Conservation (phyloP, 169 alveolate genomes). For the Plasmodium vivax region DNA sequence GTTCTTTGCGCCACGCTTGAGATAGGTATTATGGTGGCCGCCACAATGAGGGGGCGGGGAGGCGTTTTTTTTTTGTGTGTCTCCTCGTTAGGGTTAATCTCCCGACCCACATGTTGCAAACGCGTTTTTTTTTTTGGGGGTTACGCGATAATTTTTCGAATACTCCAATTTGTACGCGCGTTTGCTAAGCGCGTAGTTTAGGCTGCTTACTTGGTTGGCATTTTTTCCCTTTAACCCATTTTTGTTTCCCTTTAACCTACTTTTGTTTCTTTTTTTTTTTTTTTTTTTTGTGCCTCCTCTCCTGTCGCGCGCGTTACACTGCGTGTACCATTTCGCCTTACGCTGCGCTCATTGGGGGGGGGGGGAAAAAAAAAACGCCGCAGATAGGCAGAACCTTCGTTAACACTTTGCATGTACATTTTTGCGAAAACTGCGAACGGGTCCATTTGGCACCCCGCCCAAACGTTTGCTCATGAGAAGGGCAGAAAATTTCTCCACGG, state of each 20-base stretch:
- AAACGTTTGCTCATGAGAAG: background rate
- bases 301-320: background rate
- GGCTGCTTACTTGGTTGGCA: background rate
- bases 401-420: background rate
- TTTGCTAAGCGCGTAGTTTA: background rate
- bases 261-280: too few species aligned
- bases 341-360: background rate
- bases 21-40: background rate
- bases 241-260: background rate
- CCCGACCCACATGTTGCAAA: background rate
- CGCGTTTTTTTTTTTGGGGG: background rate
- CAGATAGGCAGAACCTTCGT: background rate
- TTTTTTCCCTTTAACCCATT: background rate
- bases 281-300: background rate
- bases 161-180: background rate
- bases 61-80: background rate
- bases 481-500: background rate
- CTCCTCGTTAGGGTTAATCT: background rate
- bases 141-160: background rate
- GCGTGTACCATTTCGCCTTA: background rate
- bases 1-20: conserved; percentile 50
- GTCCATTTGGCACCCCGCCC: background rate
- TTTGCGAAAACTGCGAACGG: background rate
- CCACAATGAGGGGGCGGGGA: background rate
- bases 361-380: background rate